Evolutionary conservation across 768 basidiomycete genomes (phyloP), one percentile per base, ranked within the genome.

Genomic region (Collybia sordida): DNA sequence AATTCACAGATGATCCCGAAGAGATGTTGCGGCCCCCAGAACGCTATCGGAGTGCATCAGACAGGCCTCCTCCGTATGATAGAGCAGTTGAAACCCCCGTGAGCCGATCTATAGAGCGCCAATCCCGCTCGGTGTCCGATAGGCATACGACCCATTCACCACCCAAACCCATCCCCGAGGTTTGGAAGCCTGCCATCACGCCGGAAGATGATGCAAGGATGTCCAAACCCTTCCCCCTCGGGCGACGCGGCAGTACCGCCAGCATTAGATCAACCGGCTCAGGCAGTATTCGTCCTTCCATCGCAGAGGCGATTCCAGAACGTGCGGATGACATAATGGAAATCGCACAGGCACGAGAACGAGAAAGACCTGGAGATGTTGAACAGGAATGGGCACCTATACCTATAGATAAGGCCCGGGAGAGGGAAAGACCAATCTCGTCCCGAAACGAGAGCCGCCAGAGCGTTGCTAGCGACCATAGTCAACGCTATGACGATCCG

Each of bases 141-240:
- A 65, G 69, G 36, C 60, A 69, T 49, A 51, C 64, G 57, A 58
- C 69, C 11, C 62, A 62, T 43, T 57, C 68, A 50, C 59, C 72
- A 50, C 59, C 71, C 12, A 63, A 64, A 28, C 56, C 64, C 37
- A 61, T 64, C 1, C 77, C 73, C 12, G 76, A 79, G 50, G 61
- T 80, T 24, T 81, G 81, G 80, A 76, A 70, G 31, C 79, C 80
- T 2, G 60, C 72, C 0, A 69, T 74, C 17, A 69, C 75, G 0
- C 69, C 73, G 1, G 72, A 75, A 50, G 74, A 80, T 45, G 79
- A 78, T 31, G 63, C 64, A 0, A 59, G 70, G 11, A 59, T 68
- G 36, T 71, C 72, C 1, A 75, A 72, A 46, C 66, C 76, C 3
- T 65, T 74, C 1, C 71, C 70, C 49, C 64, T 80, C 21, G 74